Evolutionary conservation across 1,139 yeast genomes (phyloP).

Genomic region (Entelexis paramagnoliae): DNA sequence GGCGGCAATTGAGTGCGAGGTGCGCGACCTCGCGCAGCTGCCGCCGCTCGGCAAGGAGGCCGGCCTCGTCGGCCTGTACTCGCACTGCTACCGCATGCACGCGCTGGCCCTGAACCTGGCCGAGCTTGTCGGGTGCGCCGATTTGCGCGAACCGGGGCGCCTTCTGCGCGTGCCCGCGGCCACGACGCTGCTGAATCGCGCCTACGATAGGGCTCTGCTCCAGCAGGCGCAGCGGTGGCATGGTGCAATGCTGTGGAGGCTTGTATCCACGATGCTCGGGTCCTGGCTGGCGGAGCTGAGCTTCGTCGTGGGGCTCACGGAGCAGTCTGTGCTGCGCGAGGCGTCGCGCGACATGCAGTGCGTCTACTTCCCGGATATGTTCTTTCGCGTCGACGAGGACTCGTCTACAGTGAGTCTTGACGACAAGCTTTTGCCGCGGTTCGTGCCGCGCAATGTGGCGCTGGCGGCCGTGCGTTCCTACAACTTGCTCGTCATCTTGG

Average conservation of each 20-base stretch:
- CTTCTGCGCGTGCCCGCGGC: slow-evolving; percentile 27
- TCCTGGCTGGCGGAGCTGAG: slow-evolving; percentile 22
- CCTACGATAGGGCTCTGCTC: slow-evolving; percentile 23
- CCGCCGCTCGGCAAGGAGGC: not conserved
- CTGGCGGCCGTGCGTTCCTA: slow-evolving; percentile 21
- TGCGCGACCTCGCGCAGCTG: slow-evolving; percentile 21
- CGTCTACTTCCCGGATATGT: slow-evolving; percentile 19
- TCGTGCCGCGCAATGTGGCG: slow-evolving; percentile 24
- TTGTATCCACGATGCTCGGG: slow-evolving; percentile 9
- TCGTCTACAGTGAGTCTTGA: slow-evolving; percentile 20
- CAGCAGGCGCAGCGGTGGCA: not conserved
- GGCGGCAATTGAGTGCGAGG: slow-evolving; percentile 25
- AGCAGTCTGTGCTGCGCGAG: not conserved
- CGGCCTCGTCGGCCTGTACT: not conserved
- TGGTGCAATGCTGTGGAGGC: slow-evolving; percentile 16
- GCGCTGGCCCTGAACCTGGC: slow-evolving; percentile 25
- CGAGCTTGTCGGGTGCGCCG: slow-evolving; percentile 29
- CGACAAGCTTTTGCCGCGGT: slow-evolving; percentile 21
- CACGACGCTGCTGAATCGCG: slow-evolving; percentile 25
- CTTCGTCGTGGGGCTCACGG: slow-evolving; percentile 15
- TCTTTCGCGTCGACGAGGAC: slow-evolving; percentile 18
- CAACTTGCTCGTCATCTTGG: not conserved
- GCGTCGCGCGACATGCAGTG: not conserved
- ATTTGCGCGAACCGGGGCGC: slow-evolving; percentile 23
- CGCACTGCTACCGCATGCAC: not conserved